Base-by-base conservation (phyloP, 257 asterid species). In the Petrea volubilis region DNA sequence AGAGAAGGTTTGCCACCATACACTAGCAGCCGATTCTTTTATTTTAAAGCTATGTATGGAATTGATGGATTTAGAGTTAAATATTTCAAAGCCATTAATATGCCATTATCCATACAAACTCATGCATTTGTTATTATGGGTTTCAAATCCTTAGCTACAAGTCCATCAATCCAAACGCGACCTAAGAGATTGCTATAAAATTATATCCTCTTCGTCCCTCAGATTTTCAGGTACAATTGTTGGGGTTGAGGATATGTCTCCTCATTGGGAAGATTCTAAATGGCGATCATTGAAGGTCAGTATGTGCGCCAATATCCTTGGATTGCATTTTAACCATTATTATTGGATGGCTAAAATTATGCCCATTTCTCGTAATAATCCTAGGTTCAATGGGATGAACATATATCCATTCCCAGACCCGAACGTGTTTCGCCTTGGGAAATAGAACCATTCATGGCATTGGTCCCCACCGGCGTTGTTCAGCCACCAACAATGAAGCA, bases 341-440 rank as follows among this genome's bases (percentile, higher is more conserved):
- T 29, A 52, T 17, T 7, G 9, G 31, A 63, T 57, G 20, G 33
- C n/a, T 27, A 28, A 18, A 65, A 18, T 59, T 55, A 5, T 46
- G 12, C 3, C 11, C 21, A 44, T 70, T 64, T 60, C 10, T 60
- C 8, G 15, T 31, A 56, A 43, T 24, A 31, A 55, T 27, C 43
- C 29, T 79, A 86, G 88, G 84, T 81, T 71, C 88, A 79, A 41
- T 86, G 91, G 91, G 91, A 86, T 47, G 91, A 86, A 51, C 82
- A 79, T 58, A 79, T 82, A 7, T 72, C 87, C 4, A 25, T 86
- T 52, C 14, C 74, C 11, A 77, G 85, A 62, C 88, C 91, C 20
- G 89, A 81, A 23, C 74, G 81, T 73, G 85, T 86, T 64, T 86
- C 91, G 5, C 85, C 88, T 25, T 86, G 91, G 91, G 88, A 86